These are phyloP conservation scores for Porphyrellus sp. DNA, from an alignment of 1,284 basidiomycete species.

Conservation along the genomic window DNA sequence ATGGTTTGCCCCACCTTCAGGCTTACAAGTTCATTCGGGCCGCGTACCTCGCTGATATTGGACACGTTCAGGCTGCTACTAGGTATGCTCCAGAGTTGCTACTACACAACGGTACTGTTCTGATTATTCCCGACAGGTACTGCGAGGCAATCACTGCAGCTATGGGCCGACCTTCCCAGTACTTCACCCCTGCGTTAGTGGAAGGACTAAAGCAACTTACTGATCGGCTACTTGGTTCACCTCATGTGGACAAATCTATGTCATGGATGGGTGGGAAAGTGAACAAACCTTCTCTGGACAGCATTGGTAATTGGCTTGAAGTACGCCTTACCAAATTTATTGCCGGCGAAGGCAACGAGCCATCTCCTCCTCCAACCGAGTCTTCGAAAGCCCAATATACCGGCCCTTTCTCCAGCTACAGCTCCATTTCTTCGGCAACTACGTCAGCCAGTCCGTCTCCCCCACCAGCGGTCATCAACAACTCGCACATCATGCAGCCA, in stretches of 20 bases:
- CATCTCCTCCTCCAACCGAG: conserved; percentile 40
- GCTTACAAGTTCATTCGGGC: conserved; percentile 87
- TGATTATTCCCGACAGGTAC: conserved; percentile 58
- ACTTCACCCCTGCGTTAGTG: conserved; percentile 63
- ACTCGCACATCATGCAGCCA: conserved; percentile 43
- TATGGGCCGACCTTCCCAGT: conserved; percentile 64
- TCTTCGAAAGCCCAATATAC: conserved; percentile 44
- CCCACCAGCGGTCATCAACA: conserved; percentile 56
- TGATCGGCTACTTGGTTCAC: conserved; percentile 79
- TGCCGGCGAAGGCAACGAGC: conserved; percentile 76
- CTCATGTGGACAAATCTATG: conserved; percentile 65
- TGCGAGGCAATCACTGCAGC: conserved; percentile 86
- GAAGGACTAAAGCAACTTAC: conserved; percentile 80
- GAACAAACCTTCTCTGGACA: conserved; percentile 86
- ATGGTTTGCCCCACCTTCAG: conserved; percentile 84
- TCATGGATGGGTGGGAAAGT: conserved; percentile 84
- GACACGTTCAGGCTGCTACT: conserved; percentile 69
- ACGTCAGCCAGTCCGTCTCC: conserved; percentile 72
- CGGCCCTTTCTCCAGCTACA: conserved; percentile 94
- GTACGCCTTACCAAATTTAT: conserved; percentile 96
- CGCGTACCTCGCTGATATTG: conserved; percentile 72
- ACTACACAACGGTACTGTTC: not conserved
- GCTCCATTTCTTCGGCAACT: conserved; percentile 83
- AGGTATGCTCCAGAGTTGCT: conserved; percentile 45
- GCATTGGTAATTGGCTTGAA: conserved; percentile 91